Evolutionary conservation across 768 basidiomycete genomes (phyloP).

Genomic region (Trametes elegans): DNA sequence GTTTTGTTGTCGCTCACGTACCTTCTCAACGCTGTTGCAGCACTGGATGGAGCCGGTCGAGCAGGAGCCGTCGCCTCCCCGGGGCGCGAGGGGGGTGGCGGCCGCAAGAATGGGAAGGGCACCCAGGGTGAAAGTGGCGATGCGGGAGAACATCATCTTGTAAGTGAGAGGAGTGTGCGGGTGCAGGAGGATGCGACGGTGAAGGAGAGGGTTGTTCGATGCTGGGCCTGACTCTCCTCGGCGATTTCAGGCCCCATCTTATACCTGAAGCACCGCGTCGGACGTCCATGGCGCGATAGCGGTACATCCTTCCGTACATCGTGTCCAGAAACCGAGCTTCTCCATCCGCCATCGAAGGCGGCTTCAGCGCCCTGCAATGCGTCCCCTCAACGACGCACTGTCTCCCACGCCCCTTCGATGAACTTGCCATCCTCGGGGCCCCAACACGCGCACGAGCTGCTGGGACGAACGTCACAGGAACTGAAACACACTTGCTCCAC

Average conservation of each 20-base stretch:
- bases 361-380: too few species aligned
- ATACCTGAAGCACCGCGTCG: not conserved
- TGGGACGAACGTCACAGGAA: too few species aligned
- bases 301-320: too few species aligned
- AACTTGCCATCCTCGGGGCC: too few species aligned
- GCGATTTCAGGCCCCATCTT: not conserved
- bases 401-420: too few species aligned
- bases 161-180: not conserved
- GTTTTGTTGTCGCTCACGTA: not conserved
- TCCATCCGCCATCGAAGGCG: too few species aligned
- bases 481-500: too few species aligned
- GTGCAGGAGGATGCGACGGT: not conserved
- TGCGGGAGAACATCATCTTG: conserved; percentile 12
- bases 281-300: not conserved
- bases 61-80: not conserved
- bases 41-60: conserved; percentile 11
- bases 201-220: not conserved
- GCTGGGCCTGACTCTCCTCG: not conserved
- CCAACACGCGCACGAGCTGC: too few species aligned
- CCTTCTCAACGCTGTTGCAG: not conserved
- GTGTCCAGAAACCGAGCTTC: too few species aligned
- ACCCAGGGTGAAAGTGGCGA: conserved; percentile 1
- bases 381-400: too few species aligned
- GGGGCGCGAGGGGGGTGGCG: conserved; percentile 15
- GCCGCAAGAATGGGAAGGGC: conserved; percentile 16